A percentile compares a stretch with the other conserved stretches of the same genome.
Conservation (phyloP, 306 rosid genomes). For the Trifolium repens region DNA sequence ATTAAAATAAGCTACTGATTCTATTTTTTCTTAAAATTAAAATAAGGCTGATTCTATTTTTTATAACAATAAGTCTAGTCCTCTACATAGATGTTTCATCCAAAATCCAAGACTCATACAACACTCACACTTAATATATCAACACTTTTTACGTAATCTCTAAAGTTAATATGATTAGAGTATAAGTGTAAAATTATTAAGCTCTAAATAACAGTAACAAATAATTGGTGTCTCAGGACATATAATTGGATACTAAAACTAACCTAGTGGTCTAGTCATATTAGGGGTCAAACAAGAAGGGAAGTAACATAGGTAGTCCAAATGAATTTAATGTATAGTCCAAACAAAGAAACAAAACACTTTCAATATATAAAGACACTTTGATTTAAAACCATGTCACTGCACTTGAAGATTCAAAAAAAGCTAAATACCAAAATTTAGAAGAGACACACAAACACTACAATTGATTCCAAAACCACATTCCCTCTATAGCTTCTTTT, state of each 20-base stretch:
- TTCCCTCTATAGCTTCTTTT: slow-evolving; percentile 31
- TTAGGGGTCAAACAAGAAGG: slow-evolving; percentile 44
- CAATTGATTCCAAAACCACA: slow-evolving; percentile 22
- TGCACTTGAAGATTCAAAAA: slow-evolving; percentile 40
- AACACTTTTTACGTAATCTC: no score
- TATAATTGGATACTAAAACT: slow-evolving; percentile 39
- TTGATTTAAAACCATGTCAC: slow-evolving; percentile 27
- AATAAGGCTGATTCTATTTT: no score
- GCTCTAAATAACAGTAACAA: slow-evolving; percentile 14
- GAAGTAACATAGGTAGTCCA: slow-evolving; percentile 35
- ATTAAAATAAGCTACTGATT: no score
- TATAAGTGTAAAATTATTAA: not conserved
- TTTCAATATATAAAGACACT: slow-evolving; percentile 31
- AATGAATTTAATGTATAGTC: slow-evolving; percentile 31
- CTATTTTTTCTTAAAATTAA: no score
- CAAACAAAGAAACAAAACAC: slow-evolving; percentile 35
- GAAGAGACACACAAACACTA: slow-evolving; percentile 29
- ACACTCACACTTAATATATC: no score
- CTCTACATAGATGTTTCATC: no score
- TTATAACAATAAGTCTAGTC: no score
- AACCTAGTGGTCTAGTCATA: slow-evolving; percentile 11
- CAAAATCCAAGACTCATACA: no score
- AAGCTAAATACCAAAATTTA: slow-evolving; percentile 39
- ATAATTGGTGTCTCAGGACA: slow-evolving; percentile 42
- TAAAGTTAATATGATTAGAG: not conserved